Base-by-base conservation (phyloP, 305 asterid genomes). In the Fraxinus sp. region DNA sequence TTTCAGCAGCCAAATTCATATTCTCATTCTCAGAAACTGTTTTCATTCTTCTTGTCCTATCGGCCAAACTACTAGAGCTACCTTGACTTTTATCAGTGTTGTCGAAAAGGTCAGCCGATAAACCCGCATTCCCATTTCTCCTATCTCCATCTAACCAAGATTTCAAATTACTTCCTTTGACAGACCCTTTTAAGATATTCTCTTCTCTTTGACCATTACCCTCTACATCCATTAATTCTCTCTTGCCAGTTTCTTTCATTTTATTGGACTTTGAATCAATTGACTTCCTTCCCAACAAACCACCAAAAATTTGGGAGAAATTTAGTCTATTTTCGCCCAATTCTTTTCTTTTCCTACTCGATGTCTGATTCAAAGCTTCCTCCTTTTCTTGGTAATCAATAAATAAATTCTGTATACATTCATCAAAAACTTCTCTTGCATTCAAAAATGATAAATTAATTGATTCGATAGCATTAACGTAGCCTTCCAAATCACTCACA, bases 401-500 rank as follows among this genome's bases (percentile, higher is more conserved):
- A 46, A 85, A 26, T 35, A 87, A 13, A 85, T 83, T 86, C 81
- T 83, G 87, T 71, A 88, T 77, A 87, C 90, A 88, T 66, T 82
- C 88, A 64, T 92, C 94, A 22, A 90, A 83, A 81, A 83, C 78
- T 80, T 80, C 87, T 81, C 86, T 82, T 7, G 90, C 88, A 81
- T 86, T 86, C 71, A 80, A 26, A 16, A 85, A 83, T 64, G 84
- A 85, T 28, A 66, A 18, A 68, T 87, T 83, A 52, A 86, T 81
- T 20, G 94, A 88, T 79, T 92, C 97, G 28, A 89, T 80, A 75
- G 62, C 84, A 83, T 87, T 85, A 68, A 85, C 30, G 77, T 89
- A 90, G 83, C 91, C 84, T 84, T 87, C 86, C 83, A 92, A 88
- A 86, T 94, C 99, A 77, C 85, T 83, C 86, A 85, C 66, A 11